Evolutionary conservation across 2,329 filamentous ascomycete species (phyloP).

Genomic region (Verticillium alfalfae): DNA sequence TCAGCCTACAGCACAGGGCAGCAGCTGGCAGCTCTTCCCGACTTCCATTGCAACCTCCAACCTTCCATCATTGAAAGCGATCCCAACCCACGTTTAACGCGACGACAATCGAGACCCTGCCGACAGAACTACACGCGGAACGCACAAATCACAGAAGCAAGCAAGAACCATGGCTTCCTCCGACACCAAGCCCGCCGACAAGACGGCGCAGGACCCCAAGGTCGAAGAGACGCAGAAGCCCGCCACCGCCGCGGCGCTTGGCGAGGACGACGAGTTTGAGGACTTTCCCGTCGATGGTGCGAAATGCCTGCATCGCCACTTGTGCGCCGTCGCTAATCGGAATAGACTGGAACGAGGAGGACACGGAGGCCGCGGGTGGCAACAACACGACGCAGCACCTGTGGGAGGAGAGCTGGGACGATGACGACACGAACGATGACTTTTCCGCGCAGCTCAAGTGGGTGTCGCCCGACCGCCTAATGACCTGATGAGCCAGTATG

Average conservation of each 20-base stretch:
- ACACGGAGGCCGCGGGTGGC: slow-evolving; percentile 72
- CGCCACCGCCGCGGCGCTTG: slow-evolving; percentile 55
- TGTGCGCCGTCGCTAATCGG: neutral
- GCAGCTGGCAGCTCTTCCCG: neutral
- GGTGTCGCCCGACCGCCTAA: slow-evolving; percentile 24
- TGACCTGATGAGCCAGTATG: neutral
- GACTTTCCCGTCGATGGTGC: slow-evolving; percentile 95
- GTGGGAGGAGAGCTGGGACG: slow-evolving; percentile 99
- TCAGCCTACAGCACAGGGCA: neutral
- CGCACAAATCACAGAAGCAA: neutral
- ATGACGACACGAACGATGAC: slow-evolving; percentile 94
- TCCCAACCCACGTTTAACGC: neutral
- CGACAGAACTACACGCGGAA: neutral
- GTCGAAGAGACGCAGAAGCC: slow-evolving; percentile 54
- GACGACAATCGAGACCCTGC: neutral
- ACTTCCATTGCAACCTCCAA: neutral
- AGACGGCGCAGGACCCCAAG: slow-evolving; percentile 25
- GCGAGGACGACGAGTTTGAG: slow-evolving; percentile 98
- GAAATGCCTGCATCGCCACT: neutral
- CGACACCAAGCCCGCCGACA: slow-evolving; percentile 20
- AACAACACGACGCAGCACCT: slow-evolving; percentile 69
- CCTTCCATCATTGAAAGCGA: neutral
- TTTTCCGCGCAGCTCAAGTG: slow-evolving; percentile 94
- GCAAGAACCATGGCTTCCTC: slow-evolving; percentile 17
- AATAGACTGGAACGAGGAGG: slow-evolving; percentile 87